These are phyloP conservation scores for Fusarium torulosum DNA, from an alignment of 2,329 filamentous ascomycete genomes.

Conservation along the genomic window DNA sequence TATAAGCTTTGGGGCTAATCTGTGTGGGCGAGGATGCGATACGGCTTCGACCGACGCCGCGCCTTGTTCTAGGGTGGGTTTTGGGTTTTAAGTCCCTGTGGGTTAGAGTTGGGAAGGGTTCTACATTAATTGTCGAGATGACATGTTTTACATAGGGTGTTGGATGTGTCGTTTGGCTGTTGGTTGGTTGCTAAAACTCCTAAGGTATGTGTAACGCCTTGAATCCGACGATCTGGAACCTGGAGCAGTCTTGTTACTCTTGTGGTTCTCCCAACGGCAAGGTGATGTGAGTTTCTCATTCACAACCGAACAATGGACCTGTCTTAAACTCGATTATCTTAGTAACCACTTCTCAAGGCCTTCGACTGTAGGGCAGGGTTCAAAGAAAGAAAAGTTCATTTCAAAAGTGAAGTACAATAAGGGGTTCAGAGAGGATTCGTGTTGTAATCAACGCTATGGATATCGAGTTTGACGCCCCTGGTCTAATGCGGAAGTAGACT, in stretches of 20 bases:
- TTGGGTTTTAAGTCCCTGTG: neutral
- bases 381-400: neutral
- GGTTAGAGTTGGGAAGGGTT: neutral
- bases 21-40: constrained; percentile 20
- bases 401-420: neutral
- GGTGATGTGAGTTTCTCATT: no score
- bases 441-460: neutral
- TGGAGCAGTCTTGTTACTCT: neutral
- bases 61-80: neutral
- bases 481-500: constrained; percentile 23
- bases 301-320: no score
- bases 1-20: constrained; percentile 33
- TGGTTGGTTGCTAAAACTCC: neutral
- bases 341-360: no score
- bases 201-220: constrained; percentile 8
- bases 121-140: no score
- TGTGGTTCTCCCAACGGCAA: no score
- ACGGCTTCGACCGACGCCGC: constrained; percentile 27
- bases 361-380: no score
- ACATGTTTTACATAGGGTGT: neutral
- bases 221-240: neutral
- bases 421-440: neutral
- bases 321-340: no score
- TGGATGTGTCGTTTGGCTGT: neutral
- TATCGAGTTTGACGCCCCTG: constrained; percentile 28